A percentile compares a stretch with the other conserved stretches of the same genome.
These are phyloP conservation scores for Saccharomycopsis sp. DNA, from an alignment of 805 yeast species.

Conservation along the genomic window DNA sequence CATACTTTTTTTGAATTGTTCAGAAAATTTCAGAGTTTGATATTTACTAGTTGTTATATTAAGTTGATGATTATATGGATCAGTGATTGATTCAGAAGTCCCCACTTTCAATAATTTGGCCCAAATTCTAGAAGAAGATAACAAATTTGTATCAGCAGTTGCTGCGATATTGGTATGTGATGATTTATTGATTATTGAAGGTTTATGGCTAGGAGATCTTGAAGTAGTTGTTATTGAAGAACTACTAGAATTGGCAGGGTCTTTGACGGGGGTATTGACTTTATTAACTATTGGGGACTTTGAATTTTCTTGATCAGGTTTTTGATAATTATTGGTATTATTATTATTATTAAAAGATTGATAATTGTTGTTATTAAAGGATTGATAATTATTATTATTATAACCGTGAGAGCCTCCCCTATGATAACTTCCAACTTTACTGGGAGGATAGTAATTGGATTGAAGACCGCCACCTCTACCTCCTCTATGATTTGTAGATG, in stretches of 20 bases:
- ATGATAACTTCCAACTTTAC: too few species aligned
- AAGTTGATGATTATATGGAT: too few species aligned
- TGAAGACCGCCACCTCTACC: not conserved
- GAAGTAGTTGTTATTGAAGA: not conserved
- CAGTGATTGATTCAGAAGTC: too few species aligned
- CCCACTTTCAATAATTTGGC: constrained; percentile 11
- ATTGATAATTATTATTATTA: too few species aligned
- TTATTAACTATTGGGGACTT: not conserved
- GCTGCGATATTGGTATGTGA: not conserved
- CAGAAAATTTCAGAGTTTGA: constrained; percentile 7
- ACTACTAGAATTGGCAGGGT: not conserved
- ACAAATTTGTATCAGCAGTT: not conserved
- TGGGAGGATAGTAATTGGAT: too few species aligned
- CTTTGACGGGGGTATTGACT: not conserved
- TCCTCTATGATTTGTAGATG: not conserved
- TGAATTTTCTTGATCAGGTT: not conserved
- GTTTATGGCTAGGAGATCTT: too few species aligned
- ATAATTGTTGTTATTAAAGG: too few species aligned
- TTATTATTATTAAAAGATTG: not conserved
- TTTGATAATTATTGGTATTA: not conserved
- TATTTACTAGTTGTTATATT: not conserved
- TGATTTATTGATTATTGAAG: not conserved
- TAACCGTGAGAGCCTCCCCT: not conserved
- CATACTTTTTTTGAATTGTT: constrained; percentile 14
- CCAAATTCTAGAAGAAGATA: constrained; percentile 13